Evolutionary conservation across 495 filamentous ascomycete species (phyloP).

Genomic region (Neurospora sp.): DNA sequence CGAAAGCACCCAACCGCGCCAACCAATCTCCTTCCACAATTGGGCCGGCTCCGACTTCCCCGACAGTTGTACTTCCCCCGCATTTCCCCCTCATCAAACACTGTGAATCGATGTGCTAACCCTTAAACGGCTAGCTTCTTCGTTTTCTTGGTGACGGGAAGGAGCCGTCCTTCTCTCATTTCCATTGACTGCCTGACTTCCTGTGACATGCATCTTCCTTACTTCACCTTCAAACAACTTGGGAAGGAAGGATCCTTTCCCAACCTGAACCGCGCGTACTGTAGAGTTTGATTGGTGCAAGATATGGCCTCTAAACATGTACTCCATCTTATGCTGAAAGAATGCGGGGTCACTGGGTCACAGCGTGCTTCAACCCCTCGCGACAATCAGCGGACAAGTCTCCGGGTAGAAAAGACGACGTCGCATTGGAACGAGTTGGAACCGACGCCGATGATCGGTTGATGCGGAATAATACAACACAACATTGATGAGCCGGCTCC

Average conservation of each 20-base stretch:
- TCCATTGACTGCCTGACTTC: neutral
- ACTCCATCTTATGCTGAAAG: neutral
- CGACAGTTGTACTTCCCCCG: neutral
- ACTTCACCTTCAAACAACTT: neutral
- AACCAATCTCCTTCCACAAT: neutral
- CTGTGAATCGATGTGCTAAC: neutral
- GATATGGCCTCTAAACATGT: neutral
- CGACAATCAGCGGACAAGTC: neutral
- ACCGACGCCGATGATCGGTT: neutral
- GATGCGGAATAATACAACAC: neutral
- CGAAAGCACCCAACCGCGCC: neutral
- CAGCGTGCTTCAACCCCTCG: neutral
- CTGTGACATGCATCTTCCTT: neutral
- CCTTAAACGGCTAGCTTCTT: neutral
- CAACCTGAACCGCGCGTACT: neutral
- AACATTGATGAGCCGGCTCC: neutral
- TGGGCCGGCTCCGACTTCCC: slow-evolving; percentile 10
- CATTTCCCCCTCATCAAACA: neutral
- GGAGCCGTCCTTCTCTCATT: neutral
- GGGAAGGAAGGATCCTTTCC: neutral
- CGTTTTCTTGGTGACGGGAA: neutral
- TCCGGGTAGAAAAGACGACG: neutral
- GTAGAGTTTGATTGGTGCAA: neutral
- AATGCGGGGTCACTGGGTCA: neutral
- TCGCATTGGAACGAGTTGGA: neutral